Conservation (phyloP, 176 grass and related monocot species). For the Bolboschoenus planiculmis region DNA sequence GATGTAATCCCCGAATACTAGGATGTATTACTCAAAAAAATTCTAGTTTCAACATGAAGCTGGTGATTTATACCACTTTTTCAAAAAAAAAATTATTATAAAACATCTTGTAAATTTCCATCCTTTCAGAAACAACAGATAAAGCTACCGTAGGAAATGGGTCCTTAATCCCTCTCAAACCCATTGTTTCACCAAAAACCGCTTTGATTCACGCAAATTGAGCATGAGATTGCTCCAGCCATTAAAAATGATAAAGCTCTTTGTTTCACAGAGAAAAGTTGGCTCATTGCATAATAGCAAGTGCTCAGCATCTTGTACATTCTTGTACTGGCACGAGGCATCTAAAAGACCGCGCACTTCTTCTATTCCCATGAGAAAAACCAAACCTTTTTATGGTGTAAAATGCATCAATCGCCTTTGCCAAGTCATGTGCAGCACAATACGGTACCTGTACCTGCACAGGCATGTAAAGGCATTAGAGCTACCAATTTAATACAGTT, state of each 20-base stretch:
- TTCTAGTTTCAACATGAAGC: too few relatives aligned
- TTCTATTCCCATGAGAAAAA: neutral
- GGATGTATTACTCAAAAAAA: too few relatives aligned
- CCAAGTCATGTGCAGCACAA: neutral
- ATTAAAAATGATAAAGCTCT: constrained; percentile 74
- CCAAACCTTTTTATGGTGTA: neutral
- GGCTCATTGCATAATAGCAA: constrained; percentile 35
- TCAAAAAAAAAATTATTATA: constrained; percentile 71
- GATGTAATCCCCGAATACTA: too few relatives aligned
- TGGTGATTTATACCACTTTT: too few relatives aligned
- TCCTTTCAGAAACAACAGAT: constrained; percentile 72
- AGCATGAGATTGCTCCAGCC: constrained; percentile 53
- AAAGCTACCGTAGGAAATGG: constrained; percentile 65
- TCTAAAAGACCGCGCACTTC: neutral
- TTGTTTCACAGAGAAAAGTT: constrained; percentile 55
- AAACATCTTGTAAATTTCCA: constrained; percentile 37
- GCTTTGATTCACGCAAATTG: constrained; percentile 47
- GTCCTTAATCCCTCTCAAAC: constrained; percentile 28
- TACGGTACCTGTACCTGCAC: neutral
- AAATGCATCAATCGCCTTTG: neutral
- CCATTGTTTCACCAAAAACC: constrained; percentile 66
- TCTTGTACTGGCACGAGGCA: neutral
- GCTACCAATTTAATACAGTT: too few relatives aligned
- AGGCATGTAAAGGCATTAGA: too few relatives aligned
- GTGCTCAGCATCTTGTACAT: neutral